Base-by-base conservation (phyloP, 2,329 filamentous ascomycete species). In the Polytolypa hystricis region DNA sequence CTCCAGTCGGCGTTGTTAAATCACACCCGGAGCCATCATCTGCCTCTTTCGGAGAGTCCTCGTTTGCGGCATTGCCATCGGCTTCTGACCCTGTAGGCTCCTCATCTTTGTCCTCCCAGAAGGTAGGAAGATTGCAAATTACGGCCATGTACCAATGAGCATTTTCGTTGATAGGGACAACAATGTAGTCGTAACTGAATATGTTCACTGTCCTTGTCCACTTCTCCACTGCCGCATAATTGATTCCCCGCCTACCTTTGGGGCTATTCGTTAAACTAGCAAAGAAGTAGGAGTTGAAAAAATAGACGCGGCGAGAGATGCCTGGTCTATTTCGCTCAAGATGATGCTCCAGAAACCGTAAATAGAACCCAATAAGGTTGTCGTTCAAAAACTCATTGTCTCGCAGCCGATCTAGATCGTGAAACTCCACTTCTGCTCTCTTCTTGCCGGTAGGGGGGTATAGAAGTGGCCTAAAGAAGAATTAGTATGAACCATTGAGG, bases 251-350 rank as follows among this genome's bases (percentile, higher is more conserved):
- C 47, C 60, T 64, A 23, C 74, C 67, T 39, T 67, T 69, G 11
- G 61, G 57, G 5, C 59, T 60, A 20, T 75, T 78, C 12, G 73
- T 84, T 30, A 96, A 69, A 32, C 79, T 80, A 14, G 80, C 76
- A 53, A 83, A 96, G 60, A 96, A 95, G 59, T 85, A 94, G 0
- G 84, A 91, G 55, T 87, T 96, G 65, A 93, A 89, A 47, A 94
- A 82, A 55, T 93, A 84, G 3, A 93, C 76, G 35, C 77, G 75
- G 41, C 74, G 66, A 0, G 77, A 63, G 3, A 78, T 48, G 30
- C 74, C 65, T 1, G 74, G 69, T 2, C 69, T 66, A 8, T 69
- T 63, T 26, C 64, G 58, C 44, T 76, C 70, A 23, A 81, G 57
- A 28, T 71, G 60, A 39, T 71, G 63, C 51, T 87, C 77, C 4